Percentiles rank a stretch among this genome's conserved stretches.
Evolutionary conservation across 2,329 filamentous ascomycete species (phyloP).

Genomic region (Cercospora berteroae): DNA sequence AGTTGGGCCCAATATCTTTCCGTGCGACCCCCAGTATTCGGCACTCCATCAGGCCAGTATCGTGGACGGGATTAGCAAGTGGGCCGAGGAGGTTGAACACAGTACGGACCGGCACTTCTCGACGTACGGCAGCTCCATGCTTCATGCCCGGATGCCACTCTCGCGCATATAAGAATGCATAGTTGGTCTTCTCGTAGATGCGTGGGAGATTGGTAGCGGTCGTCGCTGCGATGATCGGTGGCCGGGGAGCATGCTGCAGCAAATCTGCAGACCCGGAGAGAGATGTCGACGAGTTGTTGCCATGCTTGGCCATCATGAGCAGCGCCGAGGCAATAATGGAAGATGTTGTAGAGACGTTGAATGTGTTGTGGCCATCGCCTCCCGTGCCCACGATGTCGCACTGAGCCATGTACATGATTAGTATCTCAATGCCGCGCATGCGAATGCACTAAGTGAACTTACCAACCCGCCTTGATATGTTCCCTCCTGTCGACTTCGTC

Average conservation of each 20-base stretch:
- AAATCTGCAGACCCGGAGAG: constrained; percentile 95
- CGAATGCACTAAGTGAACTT: constrained; percentile 39
- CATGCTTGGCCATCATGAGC: constrained; percentile 87
- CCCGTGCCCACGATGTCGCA: constrained; percentile 97
- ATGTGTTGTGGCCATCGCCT: constrained; percentile 94
- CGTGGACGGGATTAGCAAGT: constrained; percentile 84
- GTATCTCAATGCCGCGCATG: neutral
- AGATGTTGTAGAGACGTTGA: constrained; percentile 95
- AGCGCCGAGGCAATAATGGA: constrained; percentile 87
- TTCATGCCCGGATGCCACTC: constrained; percentile 96
- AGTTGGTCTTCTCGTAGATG: constrained; percentile 80
- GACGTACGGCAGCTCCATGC: constrained; percentile 80
- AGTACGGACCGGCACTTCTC: constrained; percentile 86
- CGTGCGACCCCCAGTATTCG: constrained; percentile 91
- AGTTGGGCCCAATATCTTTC: constrained; percentile 20
- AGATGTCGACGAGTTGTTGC: constrained; percentile 91
- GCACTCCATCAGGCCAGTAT: constrained; percentile 69
- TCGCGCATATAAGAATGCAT: constrained; percentile 92
- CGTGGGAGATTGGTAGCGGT: constrained; percentile 66
- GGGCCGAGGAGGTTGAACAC: constrained; percentile 97
- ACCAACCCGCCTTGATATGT: constrained; percentile 80
- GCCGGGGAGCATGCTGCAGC: constrained; percentile 68
- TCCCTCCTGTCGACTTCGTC: constrained; percentile 64
- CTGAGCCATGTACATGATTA: constrained; percentile 37
- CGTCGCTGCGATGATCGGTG: constrained; percentile 73